phyloP scores from a whole-genome alignment of 2,329 filamentous ascomycete species.

The Alternaria postmessia region DNA sequence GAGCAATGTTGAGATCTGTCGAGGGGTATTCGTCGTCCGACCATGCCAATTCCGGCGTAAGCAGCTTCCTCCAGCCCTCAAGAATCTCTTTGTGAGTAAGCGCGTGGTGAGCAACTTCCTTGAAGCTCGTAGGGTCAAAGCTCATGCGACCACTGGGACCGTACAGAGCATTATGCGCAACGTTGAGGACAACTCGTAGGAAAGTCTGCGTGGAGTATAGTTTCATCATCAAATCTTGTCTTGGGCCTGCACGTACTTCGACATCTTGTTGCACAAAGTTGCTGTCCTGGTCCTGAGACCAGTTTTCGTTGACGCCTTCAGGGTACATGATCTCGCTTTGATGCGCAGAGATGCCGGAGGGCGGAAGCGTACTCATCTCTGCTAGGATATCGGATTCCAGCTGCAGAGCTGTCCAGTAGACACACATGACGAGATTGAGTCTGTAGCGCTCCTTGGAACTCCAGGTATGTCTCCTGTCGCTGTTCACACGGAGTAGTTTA shows the following conservation, averaged over 20 bases:
- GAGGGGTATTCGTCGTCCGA: conserved; percentile 75
- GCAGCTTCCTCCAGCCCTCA: conserved; percentile 61
- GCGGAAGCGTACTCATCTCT: conserved; percentile 72
- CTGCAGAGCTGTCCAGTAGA: conserved; percentile 94
- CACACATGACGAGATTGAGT: conserved; percentile 61
- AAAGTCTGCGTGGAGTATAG: conserved; percentile 70
- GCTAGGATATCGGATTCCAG: conserved; percentile 94
- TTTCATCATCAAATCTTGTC: conserved; percentile 58
- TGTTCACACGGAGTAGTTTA: conserved; percentile 36
- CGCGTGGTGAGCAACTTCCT: conserved; percentile 40
- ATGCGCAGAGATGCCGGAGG: conserved; percentile 66
- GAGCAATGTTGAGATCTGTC: conserved; percentile 78
- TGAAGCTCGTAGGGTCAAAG: conserved; percentile 44
- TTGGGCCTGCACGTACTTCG: conserved; percentile 20
- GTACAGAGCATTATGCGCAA: conserved; percentile 64
- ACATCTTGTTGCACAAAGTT: conserved; percentile 12
- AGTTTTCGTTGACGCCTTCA: conserved; percentile 61
- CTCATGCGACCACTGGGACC: conserved; percentile 47
- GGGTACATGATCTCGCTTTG: conserved; percentile 73
- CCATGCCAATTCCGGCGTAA: conserved; percentile 66
- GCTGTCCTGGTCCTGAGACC: conserved; percentile 26
- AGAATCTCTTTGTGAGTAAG: conserved; percentile 55
- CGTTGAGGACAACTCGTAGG: conserved; percentile 65
- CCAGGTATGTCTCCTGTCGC: conserved; percentile 22
- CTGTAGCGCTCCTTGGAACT: conserved; percentile 41